These are phyloP conservation scores for Puccinia coronata DNA, from an alignment of 1,284 basidiomycete species.

Conservation along the genomic window DNA sequence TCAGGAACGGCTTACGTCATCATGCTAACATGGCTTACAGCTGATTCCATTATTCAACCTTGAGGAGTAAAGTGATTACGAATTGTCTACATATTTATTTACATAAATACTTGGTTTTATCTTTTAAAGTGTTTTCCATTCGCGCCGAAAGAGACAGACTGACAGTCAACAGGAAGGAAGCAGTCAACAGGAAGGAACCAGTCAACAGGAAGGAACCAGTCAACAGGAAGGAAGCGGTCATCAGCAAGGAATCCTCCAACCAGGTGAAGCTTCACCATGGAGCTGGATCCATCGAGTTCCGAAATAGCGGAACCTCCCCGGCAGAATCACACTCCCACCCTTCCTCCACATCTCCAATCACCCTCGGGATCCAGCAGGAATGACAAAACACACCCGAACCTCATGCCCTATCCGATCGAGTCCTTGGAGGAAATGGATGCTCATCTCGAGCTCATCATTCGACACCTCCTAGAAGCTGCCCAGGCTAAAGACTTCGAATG, in stretches of 20 bases:
- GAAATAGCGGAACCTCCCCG: not conserved
- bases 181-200: not conserved
- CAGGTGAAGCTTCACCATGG: too few relatives aligned
- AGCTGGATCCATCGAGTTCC: not conserved
- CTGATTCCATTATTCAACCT: not conserved
- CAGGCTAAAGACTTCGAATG: constrained; percentile 75
- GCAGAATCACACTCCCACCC: not conserved
- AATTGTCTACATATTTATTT: too few relatives aligned
- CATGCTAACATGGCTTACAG: too few relatives aligned
- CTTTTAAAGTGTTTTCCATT: too few relatives aligned
- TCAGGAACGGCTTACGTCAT: not conserved
- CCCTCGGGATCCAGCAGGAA: constrained; percentile 52
- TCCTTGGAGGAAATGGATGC: constrained; percentile 75
- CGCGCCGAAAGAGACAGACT: too few relatives aligned
- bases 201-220: not conserved
- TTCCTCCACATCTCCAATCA: constrained; percentile 39
- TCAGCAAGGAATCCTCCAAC: too few relatives aligned
- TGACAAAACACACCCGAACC: constrained; percentile 50
- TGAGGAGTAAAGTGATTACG: too few relatives aligned
- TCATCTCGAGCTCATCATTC: constrained; percentile 74
- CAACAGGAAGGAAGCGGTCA: not conserved
- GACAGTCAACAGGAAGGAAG: too few relatives aligned
- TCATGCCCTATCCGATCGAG: constrained; percentile 79
- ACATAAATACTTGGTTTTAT: too few relatives aligned
- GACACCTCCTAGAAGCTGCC: constrained; percentile 73